A percentile compares a stretch with the other conserved stretches of the same genome.
phyloP scores from a whole-genome alignment of 2,329 filamentous ascomycete species.

The Ceratocystis diversiconidia region DNA sequence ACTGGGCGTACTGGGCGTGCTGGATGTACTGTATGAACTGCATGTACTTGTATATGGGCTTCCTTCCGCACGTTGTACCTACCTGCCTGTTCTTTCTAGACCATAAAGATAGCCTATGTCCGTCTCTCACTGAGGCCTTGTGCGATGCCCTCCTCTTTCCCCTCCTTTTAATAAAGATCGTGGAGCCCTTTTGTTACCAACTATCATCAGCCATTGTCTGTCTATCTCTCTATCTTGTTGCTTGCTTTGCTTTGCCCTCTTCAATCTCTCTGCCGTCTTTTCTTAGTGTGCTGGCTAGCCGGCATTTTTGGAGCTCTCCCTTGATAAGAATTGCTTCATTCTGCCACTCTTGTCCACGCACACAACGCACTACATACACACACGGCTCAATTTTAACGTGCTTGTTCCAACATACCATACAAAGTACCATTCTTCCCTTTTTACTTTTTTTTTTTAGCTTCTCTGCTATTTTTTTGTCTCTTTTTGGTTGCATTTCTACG shows the following conservation, averaged over 20 bases:
- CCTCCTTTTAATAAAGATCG: too few species aligned
- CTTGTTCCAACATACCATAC: conserved; percentile 17
- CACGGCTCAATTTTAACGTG: conserved; percentile 2
- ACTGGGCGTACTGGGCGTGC: too few species aligned
- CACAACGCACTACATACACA: background rate
- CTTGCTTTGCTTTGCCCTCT: background rate
- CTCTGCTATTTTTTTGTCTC: background rate
- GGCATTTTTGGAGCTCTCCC: background rate
- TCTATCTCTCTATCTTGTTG: background rate
- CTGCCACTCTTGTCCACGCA: background rate
- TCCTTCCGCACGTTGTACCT: too few species aligned
- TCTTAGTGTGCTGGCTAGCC: background rate
- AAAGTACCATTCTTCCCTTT: conserved; percentile 15
- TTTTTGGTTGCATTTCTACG: conserved; percentile 11
- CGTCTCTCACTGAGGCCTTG: too few species aligned
- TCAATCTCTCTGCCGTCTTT: background rate
- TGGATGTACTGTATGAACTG: too few species aligned
- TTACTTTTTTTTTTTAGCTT: conserved; percentile 6
- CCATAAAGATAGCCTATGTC: too few species aligned
- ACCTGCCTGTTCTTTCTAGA: too few species aligned
- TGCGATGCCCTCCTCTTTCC: too few species aligned
- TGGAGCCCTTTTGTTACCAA: background rate
- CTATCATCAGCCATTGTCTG: background rate
- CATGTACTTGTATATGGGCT: too few species aligned
- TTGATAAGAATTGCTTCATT: background rate